Evolutionary conservation across 192 early-diverging fungal species (phyloP).

Genomic region (Mortierella hygrophila): DNA sequence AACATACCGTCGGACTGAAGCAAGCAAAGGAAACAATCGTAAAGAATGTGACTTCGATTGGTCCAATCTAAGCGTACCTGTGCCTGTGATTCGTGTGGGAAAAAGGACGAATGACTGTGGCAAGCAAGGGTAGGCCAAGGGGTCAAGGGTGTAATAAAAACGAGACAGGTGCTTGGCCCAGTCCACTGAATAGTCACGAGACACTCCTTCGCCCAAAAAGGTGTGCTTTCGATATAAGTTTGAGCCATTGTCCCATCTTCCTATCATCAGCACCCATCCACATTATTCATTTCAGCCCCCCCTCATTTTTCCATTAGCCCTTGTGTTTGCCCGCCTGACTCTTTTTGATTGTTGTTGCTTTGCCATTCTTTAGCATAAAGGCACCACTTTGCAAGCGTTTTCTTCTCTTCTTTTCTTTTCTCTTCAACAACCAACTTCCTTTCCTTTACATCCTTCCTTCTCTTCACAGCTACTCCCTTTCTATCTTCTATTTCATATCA

Average conservation of each 20-base stretch:
- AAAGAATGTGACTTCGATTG: not conserved
- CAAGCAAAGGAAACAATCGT: not conserved
- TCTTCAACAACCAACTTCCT: not conserved
- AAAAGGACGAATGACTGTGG: not conserved
- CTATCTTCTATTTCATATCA: not conserved
- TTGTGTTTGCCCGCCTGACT: constrained; percentile 3
- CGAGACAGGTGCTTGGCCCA: not conserved
- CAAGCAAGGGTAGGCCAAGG: not conserved
- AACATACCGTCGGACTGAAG: not conserved
- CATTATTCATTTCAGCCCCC: too few species aligned
- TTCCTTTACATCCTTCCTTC: not conserved
- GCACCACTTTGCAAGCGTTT: too few species aligned
- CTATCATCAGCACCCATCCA: not conserved
- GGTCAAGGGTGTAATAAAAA: not conserved
- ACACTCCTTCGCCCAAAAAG: not conserved
- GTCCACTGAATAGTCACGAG: not conserved
- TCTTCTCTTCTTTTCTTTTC: not conserved
- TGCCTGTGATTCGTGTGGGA: not conserved
- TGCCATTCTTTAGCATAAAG: not conserved
- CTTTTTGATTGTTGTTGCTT: not conserved
- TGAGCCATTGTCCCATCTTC: not conserved
- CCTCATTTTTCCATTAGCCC: not conserved
- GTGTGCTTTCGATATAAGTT: not conserved
- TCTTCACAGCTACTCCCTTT: too few species aligned
- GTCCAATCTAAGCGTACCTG: not conserved